Base-by-base conservation (phyloP, 2,329 filamentous ascomycete species). In the Thielaviopsis musarum region DNA sequence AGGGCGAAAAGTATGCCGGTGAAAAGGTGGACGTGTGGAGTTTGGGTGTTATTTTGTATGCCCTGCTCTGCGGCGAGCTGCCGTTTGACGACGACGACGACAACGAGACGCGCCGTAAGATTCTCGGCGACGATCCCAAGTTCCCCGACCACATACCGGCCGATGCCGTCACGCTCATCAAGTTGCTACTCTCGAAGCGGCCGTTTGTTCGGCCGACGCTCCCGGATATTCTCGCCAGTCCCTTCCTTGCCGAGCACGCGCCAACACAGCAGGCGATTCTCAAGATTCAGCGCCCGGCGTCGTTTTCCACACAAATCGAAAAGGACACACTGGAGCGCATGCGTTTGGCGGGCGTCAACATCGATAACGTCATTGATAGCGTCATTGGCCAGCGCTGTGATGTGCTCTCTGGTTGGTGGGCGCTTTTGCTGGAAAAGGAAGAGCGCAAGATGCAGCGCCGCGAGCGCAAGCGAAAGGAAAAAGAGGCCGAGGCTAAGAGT, bases 1-100 rank as follows among this genome's bases (percentile, higher is more conserved):
- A 93, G 70, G 93, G 91, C 48, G 93, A 98, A 70, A 97, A 95
- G 71, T 98, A 98, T 69, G 93, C 91, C 0, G 91, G 90, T 26
- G 90, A 96, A 74, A 97, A 96, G 74, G 91, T 98, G 55, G 93
- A 98, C 67, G 90, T 98, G 4, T 98, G 88, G 88, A 93, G 88
- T 67, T 69, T 94, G 64, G 88, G 88, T 13, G 85, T 94, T 59
- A 93, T 94, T 62, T 75, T 93, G 1, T 93, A 91, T 67, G 88
- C 88, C 55, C 73, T 94, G 61, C 74, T 94, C 26, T 88, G 85
- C 63, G 88, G 88, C 59, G 88, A 93, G 71, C 76, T 98, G 49
- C 93, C 93, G 0, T 98, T 95, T 66, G 93, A 98, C 71, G 93
- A 97, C 64, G 93, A 98, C 68, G 87, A 95, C 67, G 93, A 98